phyloP scores from a whole-genome alignment of 768 basidiomycete species.

The Paxillus involutus region DNA sequence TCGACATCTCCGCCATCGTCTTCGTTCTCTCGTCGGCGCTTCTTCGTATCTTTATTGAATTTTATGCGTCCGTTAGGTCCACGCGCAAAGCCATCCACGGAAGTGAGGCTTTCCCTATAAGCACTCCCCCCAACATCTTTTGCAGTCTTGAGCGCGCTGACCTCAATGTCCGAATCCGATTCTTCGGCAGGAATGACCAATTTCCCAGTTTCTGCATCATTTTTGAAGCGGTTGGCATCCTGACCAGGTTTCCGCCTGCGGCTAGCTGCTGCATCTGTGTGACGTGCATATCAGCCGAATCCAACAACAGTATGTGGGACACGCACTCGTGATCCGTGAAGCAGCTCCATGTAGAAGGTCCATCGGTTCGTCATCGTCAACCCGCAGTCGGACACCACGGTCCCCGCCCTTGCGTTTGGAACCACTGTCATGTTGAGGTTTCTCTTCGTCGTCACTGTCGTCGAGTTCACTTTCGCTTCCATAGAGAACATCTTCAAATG shows the following conservation, averaged over 20 bases:
- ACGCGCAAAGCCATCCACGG: conserved; percentile 87
- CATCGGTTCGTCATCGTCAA: conserved; percentile 93
- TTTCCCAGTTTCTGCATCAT: conserved; percentile 78
- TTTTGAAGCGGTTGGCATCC: conserved; percentile 85
- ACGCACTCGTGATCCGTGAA: conserved; percentile 68
- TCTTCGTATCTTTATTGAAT: conserved; percentile 97
- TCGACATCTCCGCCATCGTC: conserved; percentile 66
- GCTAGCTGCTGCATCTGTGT: conserved; percentile 41
- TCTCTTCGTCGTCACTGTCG: conserved; percentile 63
- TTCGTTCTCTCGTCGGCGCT: conserved; percentile 72
- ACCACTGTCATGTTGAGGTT: conserved; percentile 26
- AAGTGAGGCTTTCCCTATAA: conserved; percentile 80
- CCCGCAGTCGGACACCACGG: conserved; percentile 64
- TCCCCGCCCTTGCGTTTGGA: conserved; percentile 37
- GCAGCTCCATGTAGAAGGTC: conserved; percentile 86
- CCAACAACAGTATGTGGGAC: neutral
- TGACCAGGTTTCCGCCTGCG: conserved; percentile 79
- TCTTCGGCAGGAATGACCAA: conserved; percentile 71
- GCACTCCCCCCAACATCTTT: conserved; percentile 70
- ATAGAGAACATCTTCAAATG: conserved; percentile 96
- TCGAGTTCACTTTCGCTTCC: conserved; percentile 92
- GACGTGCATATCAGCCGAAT: conserved; percentile 5
- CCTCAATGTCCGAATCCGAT: conserved; percentile 45
- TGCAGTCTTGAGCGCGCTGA: conserved; percentile 37
- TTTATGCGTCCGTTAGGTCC: conserved; percentile 83